Evolutionary conservation across 768 basidiomycete genomes (phyloP).

Genomic region (Pholiota molesta): DNA sequence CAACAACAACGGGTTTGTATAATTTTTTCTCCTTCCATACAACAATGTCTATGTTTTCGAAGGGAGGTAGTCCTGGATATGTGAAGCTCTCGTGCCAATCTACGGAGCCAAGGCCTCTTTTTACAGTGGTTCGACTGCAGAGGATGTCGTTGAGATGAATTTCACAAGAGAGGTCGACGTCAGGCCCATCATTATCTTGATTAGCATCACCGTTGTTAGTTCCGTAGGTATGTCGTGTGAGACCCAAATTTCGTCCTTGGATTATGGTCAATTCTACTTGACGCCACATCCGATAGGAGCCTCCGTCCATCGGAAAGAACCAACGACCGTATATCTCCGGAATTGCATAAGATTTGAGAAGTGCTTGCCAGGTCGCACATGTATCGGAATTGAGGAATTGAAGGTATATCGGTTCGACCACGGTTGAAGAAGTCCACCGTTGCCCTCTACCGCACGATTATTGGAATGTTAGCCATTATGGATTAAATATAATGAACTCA

Average conservation of each 20-base stretch:
- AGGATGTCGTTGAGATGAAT: conserved; percentile 69
- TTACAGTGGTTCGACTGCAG: conserved; percentile 75
- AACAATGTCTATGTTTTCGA: conserved; percentile 67
- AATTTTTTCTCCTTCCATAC: conserved; percentile 73
- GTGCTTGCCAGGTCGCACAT: conserved; percentile 76
- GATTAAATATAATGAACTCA: conserved; percentile 29
- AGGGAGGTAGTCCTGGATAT: conserved; percentile 78
- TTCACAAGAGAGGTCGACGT: conserved; percentile 79
- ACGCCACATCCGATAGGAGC: conserved; percentile 87
- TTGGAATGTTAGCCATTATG: conserved; percentile 4
- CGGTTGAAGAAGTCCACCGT: conserved; percentile 54
- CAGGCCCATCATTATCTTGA: conserved; percentile 53
- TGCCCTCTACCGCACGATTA: conserved; percentile 46
- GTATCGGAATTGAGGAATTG: conserved; percentile 67
- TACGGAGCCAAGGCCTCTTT: conserved; percentile 63
- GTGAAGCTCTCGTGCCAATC: conserved; percentile 86
- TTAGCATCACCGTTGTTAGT: conserved; percentile 31
- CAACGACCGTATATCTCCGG: conserved; percentile 77
- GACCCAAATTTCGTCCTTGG: conserved; percentile 76
- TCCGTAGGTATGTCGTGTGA: conserved; percentile 33
- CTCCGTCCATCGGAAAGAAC: conserved; percentile 60
- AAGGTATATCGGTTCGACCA: conserved; percentile 72
- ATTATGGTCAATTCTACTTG: conserved; percentile 74
- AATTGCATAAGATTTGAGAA: conserved; percentile 79
- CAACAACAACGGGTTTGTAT: conserved; percentile 57